Evolutionary conservation across 768 basidiomycete genomes (phyloP), one percentile per base, ranked within the genome.

Genomic region (Phylloporus rhodoxanthus): DNA sequence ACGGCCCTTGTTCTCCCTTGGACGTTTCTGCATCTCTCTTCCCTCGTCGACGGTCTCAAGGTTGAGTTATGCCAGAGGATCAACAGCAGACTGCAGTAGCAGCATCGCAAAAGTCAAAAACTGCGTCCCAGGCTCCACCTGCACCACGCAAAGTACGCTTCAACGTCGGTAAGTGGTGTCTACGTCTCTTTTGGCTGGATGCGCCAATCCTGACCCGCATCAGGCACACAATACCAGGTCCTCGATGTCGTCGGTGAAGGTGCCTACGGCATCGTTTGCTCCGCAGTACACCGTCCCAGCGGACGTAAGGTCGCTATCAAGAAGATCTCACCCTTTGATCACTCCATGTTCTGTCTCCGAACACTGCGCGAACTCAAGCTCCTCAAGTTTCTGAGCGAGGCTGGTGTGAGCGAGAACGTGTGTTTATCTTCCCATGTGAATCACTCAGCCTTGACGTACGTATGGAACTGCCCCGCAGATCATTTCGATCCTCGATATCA

Each of bases 271-370:
- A 88, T 95, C 62, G 94, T 97, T 52, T 92, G 89, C 69, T 94
- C 93, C 20, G 94, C 94, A 5, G 73, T 93, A 3, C 93, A 98
- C 65, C 68, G 81, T 53, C 85, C 91, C 2, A 89, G 87, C 45
- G 83, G 85, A 45, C 85, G 90, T 51, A 91, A 91, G 68, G 95
- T 98, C 53, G 94, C 94, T 47, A 93, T 96, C 76, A 96, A 96
- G 77, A 90, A 90, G 72, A 92, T 96, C 70, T 84, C 87, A 0
- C 92, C 92, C 5, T 96, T 95, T 58, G 93, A 95, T 66, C 92
- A 94, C 64, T 85, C 91, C 50, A 91, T 95, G 89, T 94, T 93
- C 72, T 91, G 89, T 63, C 75, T 93, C 65, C 75, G 85, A 43
- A 95, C 92, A n/a, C 75, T 94, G 43, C 81, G 92, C 54, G 92